These are phyloP conservation scores for Hippophae gyantsensis DNA, from an alignment of 306 rosid species.

Conservation along the genomic window DNA sequence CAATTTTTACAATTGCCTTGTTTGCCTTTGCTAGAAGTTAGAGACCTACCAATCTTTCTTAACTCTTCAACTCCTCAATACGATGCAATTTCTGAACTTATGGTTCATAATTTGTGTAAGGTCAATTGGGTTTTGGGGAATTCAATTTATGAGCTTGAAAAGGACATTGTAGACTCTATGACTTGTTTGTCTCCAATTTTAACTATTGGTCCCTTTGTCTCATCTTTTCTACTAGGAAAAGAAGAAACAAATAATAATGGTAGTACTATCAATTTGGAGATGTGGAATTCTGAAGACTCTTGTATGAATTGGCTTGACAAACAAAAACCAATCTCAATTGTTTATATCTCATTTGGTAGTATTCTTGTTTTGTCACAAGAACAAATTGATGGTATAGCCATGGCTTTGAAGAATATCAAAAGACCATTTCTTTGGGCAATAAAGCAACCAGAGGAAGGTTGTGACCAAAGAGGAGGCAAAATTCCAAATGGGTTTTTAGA, in stretches of 20 bases:
- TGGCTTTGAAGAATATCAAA: constrained; percentile 33
- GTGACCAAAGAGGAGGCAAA: background rate
- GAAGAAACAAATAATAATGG: constrained; percentile 9
- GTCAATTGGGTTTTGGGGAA: constrained; percentile 45
- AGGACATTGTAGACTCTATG: constrained; percentile 37
- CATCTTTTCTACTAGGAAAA: constrained; percentile 36
- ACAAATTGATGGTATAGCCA: constrained; percentile 33
- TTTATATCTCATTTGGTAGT: constrained; percentile 53
- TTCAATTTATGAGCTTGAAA: constrained; percentile 41
- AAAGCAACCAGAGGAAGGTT: constrained; percentile 19
- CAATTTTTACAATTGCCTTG: constrained; percentile 32
- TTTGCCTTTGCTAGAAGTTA: constrained; percentile 26
- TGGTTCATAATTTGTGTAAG: constrained; percentile 16
- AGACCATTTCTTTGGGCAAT: constrained; percentile 50
- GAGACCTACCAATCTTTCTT: constrained; percentile 39
- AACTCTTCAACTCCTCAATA: constrained; percentile 31
- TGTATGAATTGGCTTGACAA: constrained; percentile 41
- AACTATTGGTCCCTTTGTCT: constrained; percentile 46
- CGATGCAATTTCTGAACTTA: background rate
- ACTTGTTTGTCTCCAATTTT: constrained; percentile 21
- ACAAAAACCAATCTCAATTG: constrained; percentile 21
- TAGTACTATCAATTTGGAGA: constrained; percentile 18
- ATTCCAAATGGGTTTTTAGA: constrained; percentile 24
- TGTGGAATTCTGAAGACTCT: constrained; percentile 41
- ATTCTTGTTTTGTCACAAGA: constrained; percentile 21